Evolutionary conservation across 2,329 filamentous ascomycete species (phyloP), one percentile per base, ranked within the genome.

Genomic region (Neopestalotiopsis sp.): DNA sequence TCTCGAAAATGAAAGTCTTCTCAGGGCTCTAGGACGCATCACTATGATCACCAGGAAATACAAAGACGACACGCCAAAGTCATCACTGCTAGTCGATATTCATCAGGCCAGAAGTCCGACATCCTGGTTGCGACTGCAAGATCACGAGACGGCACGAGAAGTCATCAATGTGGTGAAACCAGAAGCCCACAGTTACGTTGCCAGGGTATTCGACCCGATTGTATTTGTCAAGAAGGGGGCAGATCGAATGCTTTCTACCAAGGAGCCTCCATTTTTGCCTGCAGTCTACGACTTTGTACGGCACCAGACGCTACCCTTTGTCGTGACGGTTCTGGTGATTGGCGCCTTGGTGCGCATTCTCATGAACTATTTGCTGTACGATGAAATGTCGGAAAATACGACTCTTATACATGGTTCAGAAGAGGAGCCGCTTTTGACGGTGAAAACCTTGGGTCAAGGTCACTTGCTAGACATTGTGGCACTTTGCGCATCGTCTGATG

Each of bases 81-180:
- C 81, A 20, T 78, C 86, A 2, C 76, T 86, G 3, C 83, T 89
- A 1, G 84, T 90, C 12, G 85, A 88, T 28, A 87, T 94, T 70
- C 91, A 95, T 74, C 92, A 94, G 76, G 92, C 91, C 2, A 85
- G 92, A 70, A 92, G 90, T n/a, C 92, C 91, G 1, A 89, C 87
- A 4, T 91, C 92, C 17, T 95, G 93, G 93, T 83, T 95, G 64
- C 87, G 88, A 32, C 84, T 94, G 68, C 93, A 95, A 77, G 92
- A 95, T 73, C 92, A 94, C 73, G 91, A 93, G 75, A 94, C 92
- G 1, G 92, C 92, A 2, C 88, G 87, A 49, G 93, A 95, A 75
- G 87, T 95, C 17, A 93, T 95, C 76, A 86, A 89, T n/a, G 87
- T 92, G 40, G 87, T 94, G 73, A 94, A 93, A 72, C 92, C 92